Base-by-base conservation (phyloP, 768 basidiomycete species). In the Gautieria morchelliformis region DNA sequence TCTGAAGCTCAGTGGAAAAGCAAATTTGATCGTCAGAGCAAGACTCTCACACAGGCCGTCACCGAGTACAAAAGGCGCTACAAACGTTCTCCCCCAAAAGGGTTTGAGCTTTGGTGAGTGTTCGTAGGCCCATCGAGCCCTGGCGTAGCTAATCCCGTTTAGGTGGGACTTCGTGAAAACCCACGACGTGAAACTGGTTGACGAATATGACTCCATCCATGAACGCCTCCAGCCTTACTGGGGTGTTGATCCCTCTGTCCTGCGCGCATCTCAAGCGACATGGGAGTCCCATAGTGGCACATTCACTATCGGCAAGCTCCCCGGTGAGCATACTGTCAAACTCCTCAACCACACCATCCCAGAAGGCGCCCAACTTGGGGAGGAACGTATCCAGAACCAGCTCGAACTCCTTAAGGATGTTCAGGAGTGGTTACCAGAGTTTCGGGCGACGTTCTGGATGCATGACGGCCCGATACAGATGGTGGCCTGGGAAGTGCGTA, bases 191-290 rank as follows among this genome's bases (percentile, higher is more conserved):
- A 74, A 73, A 52, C 69, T 81, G 6, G 74, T 75, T 6, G 79
- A 81, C 62, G 80, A 80, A 59, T 82, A 80, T 61, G 78, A 81
- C 62, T 74, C 76, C 54, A 79, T 82, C 53, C 61, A 68, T 59
- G 63, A 59, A 15, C 73, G 77, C 59, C 60, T 79, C 10, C 67
- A 72, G 27, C 77, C 75, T 0, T 77, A 73, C 63, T 75, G 72
- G 71, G 77, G 72, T 10, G 62, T 76, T 37, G 56, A 63, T 7
- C 75, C 76, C 7, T 41, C 50, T 0, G 68, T 70, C 40, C 63
- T 77, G 1, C 64, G 64, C 27, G 49, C 40, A 7, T 59, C 70
- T 17, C 70, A 69, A 19, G 42, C 35, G 1, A 63, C 68, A 45
- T 66, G 63, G 57, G 73, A 75, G 59, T 45, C 46, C 11, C 63